Conservation (phyloP, 2,329 filamentous ascomycete genomes). For the Aspergillus oerlinghausenensis region DNA sequence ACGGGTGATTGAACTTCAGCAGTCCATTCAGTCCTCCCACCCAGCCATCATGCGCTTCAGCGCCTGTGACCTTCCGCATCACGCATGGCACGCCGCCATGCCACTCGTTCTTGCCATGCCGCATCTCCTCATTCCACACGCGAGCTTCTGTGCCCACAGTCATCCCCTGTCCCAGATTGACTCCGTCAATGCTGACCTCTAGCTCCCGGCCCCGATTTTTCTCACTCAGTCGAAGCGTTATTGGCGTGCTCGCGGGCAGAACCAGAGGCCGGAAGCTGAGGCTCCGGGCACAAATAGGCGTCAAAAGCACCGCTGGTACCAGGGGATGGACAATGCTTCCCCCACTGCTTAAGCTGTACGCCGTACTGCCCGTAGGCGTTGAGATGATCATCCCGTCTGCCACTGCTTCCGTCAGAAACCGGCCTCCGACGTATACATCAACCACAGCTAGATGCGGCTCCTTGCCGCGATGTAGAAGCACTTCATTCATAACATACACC, state of each 20-base stretch:
- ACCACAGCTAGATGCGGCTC: conserved; percentile 89
- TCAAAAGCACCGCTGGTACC: conserved; percentile 81
- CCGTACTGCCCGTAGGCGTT: conserved; percentile 90
- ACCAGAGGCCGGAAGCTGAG: conserved; percentile 89
- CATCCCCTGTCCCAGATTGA: conserved; percentile 60
- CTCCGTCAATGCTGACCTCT: conserved; percentile 75
- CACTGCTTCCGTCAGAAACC: conserved; percentile 87
- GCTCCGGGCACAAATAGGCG: conserved; percentile 88
- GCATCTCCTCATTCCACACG: conserved; percentile 80
- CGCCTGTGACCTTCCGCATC: conserved; percentile 59
- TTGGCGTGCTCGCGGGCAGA: conserved; percentile 76
- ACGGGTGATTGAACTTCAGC: conserved; percentile 96
- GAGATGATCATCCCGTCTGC: conserved; percentile 93
- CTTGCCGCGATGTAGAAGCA: conserved; percentile 85
- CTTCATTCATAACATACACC: conserved; percentile 82
- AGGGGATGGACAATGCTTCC: conserved; percentile 92
- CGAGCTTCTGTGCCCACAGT: conserved; percentile 76
- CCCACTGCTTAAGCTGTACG: conserved; percentile 88
- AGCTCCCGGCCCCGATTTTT: conserved; percentile 73
- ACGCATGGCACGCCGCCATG: conserved; percentile 86
- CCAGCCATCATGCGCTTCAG: conserved; percentile 78
- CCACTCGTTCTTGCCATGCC: conserved; percentile 50
- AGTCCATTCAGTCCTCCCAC: conserved; percentile 89
- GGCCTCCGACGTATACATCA: conserved; percentile 82
- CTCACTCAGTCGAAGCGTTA: conserved; percentile 75